Conservation (phyloP, 805 yeast species). For the Metschnikowia henanensis region DNA sequence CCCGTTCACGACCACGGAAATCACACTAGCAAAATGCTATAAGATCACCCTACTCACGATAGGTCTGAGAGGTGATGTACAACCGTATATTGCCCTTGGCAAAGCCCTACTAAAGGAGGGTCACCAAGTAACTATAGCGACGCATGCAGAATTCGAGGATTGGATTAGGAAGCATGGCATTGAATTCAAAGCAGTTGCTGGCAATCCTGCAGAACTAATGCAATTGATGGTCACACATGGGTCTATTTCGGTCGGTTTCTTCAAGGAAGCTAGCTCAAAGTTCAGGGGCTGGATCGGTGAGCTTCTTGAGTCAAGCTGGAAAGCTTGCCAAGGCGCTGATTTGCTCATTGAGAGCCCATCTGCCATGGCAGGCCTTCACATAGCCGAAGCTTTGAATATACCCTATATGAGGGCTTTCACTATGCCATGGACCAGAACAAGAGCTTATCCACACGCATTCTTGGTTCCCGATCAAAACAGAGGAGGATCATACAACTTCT, state of each 20-base stretch:
- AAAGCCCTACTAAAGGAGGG: constrained; percentile 79
- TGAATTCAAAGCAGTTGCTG: constrained; percentile 75
- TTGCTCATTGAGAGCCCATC: constrained; percentile 93
- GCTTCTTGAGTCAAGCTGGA: constrained; percentile 73
- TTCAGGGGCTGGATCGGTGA: constrained; percentile 85
- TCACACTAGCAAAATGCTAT: constrained; percentile 54
- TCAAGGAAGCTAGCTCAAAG: constrained; percentile 77
- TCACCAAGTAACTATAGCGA: constrained; percentile 79
- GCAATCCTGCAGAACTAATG: constrained; percentile 92
- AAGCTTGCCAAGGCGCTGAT: constrained; percentile 81
- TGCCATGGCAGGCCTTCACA: constrained; percentile 93
- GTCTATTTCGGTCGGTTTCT: constrained; percentile 75
- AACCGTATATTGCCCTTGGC: constrained; percentile 91
- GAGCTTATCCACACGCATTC: constrained; percentile 96
- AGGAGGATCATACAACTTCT: constrained; percentile 90
- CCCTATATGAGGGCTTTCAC: constrained; percentile 96
- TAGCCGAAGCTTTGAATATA: constrained; percentile 87
- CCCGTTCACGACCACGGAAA: constrained; percentile 50
- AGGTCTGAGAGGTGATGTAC: constrained; percentile 96
- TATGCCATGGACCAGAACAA: constrained; percentile 97
- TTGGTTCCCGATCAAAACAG: constrained; percentile 90
- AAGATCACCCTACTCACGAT: constrained; percentile 76
- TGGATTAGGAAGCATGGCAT: constrained; percentile 74
- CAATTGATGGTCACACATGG: constrained; percentile 91
- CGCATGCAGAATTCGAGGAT: constrained; percentile 76